Conservation (phyloP, 805 yeast species). For the Hanseniaspora clermontiae region DNA sequence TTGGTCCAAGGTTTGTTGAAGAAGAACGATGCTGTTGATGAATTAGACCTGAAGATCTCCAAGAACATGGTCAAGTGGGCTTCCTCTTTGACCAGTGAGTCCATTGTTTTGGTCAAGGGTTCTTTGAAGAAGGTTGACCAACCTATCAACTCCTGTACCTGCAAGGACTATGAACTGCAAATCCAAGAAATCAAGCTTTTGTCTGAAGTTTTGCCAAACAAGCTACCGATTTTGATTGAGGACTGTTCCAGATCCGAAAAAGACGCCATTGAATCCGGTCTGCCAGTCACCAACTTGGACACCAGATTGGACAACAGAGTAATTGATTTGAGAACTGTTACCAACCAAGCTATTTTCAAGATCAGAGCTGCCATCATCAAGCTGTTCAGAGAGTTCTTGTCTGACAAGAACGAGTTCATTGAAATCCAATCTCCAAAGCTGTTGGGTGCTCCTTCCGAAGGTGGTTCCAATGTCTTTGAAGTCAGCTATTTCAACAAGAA, state of each 20-base stretch:
- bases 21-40: slow-evolving; percentile 29
- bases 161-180: slow-evolving; percentile 78
- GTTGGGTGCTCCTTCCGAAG: slow-evolving; percentile 91
- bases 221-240: slow-evolving; percentile 86
- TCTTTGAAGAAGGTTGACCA: slow-evolving; percentile 71
- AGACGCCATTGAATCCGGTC: slow-evolving; percentile 80
- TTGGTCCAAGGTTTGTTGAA: slow-evolving; percentile 76
- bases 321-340: slow-evolving; percentile 89
- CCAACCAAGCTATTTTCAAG: slow-evolving; percentile 94
- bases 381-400: slow-evolving; percentile 79
- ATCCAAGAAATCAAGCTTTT: slow-evolving; percentile 62
- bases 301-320: slow-evolving; percentile 92
- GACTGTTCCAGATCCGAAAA: slow-evolving; percentile 93
- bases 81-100: slow-evolving; percentile 69
- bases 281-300: slow-evolving; percentile 91
- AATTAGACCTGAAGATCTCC: slow-evolving; percentile 56
- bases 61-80: slow-evolving; percentile 97
- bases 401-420: slow-evolving; percentile 45
- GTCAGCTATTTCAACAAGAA: slow-evolving; percentile 82
- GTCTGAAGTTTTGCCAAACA: slow-evolving; percentile 70
- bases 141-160: slow-evolving; percentile 77
- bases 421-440: slow-evolving; percentile 96
- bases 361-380: slow-evolving; percentile 81
- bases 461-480: slow-evolving; percentile 95
- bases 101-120: slow-evolving; percentile 87